A percentile compares a stretch with the other conserved stretches of the same genome.
Evolutionary conservation across 306 rosid species (phyloP).

Genomic region (Herpetospermum pedunculosum): DNA sequence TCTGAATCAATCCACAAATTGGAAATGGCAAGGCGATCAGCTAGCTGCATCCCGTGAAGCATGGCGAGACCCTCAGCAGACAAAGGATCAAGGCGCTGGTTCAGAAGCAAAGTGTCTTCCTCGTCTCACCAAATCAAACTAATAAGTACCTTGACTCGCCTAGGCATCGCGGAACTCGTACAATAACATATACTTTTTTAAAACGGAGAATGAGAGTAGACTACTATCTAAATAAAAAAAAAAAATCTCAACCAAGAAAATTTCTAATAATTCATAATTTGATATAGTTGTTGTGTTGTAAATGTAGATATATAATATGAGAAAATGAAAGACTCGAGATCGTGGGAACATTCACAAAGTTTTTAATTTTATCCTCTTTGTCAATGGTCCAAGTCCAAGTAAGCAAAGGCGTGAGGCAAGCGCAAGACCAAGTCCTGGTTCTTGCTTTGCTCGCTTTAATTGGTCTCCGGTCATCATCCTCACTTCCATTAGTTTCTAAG

Average conservation of each 20-base stretch:
- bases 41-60: too few relatives aligned
- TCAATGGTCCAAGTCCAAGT: constrained; percentile 6
- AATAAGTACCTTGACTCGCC: background rate
- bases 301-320: background rate
- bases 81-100: too few relatives aligned
- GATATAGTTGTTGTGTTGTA: too few relatives aligned
- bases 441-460: background rate
- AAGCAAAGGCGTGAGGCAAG: background rate
- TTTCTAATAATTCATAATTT: too few relatives aligned
- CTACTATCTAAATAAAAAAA: too few relatives aligned
- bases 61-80: too few relatives aligned
- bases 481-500: background rate
- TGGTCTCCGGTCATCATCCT: background rate
- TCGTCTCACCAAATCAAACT: background rate
- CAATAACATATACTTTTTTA: too few relatives aligned
- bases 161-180: too few relatives aligned
- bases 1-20: too few relatives aligned
- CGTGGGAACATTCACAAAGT: background rate
- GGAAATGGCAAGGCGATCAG: too few relatives aligned
- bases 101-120: background rate
- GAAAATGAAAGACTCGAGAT: background rate
- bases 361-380: background rate
- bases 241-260: too few relatives aligned
- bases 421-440: background rate
- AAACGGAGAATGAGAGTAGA: too few relatives aligned